Evolutionary conservation across 768 basidiomycete species (phyloP).

Genomic region (Kwoniella dejecticola): DNA sequence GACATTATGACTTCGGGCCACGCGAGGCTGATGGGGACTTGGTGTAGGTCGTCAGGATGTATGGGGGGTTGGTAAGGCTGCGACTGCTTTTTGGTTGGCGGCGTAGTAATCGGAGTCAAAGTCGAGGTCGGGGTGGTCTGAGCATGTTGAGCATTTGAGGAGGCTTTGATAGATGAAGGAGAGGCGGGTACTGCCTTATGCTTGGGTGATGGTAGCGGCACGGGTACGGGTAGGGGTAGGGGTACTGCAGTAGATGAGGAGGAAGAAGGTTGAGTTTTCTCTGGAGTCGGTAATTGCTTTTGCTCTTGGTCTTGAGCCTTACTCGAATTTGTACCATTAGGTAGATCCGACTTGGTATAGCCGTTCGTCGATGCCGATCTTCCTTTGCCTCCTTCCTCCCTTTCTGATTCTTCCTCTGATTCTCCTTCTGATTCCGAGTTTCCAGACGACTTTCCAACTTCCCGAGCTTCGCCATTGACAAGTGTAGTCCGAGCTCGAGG

Average conservation of each 20-base stretch:
- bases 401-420: conserved; percentile 1
- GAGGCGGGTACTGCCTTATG: too few species aligned
- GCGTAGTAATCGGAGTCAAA: too few species aligned
- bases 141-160: too few species aligned
- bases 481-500: too few species aligned
- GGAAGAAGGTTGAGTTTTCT: not conserved
- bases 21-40: conserved; percentile 12
- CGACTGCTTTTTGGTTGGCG: not conserved
- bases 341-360: not conserved
- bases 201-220: too few species aligned
- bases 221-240: too few species aligned
- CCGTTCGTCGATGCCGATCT: too few species aligned
- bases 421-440: conserved; percentile 1
- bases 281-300: not conserved
- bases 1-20: conserved; percentile 27
- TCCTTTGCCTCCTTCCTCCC: not conserved
- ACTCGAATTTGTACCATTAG: not conserved
- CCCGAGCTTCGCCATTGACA: not conserved
- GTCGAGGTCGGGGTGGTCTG: too few species aligned
- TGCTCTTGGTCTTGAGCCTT: not conserved
- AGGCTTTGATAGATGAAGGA: too few species aligned
- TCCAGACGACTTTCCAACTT: not conserved
- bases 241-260: too few species aligned
- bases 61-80: not conserved
- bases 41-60: conserved; percentile 8